Base-by-base conservation (phyloP, 2,329 filamentous ascomycete species). In the Canariomyces notabilis region DNA sequence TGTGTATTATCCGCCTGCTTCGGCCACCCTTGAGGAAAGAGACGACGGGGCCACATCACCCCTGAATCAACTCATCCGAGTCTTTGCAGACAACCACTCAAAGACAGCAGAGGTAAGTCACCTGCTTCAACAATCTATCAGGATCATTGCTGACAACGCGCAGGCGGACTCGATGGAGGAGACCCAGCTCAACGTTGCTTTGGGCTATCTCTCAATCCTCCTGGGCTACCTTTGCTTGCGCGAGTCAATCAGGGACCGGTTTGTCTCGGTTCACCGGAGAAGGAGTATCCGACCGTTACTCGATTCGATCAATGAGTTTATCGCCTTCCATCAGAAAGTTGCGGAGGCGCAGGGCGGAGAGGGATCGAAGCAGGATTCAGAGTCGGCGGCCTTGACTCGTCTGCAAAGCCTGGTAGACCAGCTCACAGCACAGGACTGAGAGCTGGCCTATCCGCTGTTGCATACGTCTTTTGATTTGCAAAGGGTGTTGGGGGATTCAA, bases 141-240 rank as follows among this genome's bases (percentile, higher is more conserved):
- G 9, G 36, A 3, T 32, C 15, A 18, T 37, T 16, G 22, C 48
- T 53, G 45, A 55, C 53, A 59, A 59, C 49, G 59, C 46, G 34
- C 53, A 87, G 77, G 82, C 81, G 48, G 80, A 85, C 57, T 85
- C 83, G 1, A 76, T 83, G 46, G 79, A 88, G 59, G 87, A 90
- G 61, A 83, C 83, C 20, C 82, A 86, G 49, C 76, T 85, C 41
- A 89, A 90, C 56, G 89, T 97, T 21, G 83, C 86, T 1, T 82
- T 91, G 62, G 90, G 89, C 14, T 96, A 95, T 62, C 73, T 96
- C 19, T 83, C 89, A 1, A 83, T 96, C 12, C 72, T 95, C 5
- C 74, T 97, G 2, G 88, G 89, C 15, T 93, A 89, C 55, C 69
- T 96, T 19, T 89, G 82, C 56, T 71, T 93, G 21, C 66, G 71